phyloP scores from a whole-genome alignment of 495 filamentous ascomycete genomes.

The Penicillium parvum region DNA sequence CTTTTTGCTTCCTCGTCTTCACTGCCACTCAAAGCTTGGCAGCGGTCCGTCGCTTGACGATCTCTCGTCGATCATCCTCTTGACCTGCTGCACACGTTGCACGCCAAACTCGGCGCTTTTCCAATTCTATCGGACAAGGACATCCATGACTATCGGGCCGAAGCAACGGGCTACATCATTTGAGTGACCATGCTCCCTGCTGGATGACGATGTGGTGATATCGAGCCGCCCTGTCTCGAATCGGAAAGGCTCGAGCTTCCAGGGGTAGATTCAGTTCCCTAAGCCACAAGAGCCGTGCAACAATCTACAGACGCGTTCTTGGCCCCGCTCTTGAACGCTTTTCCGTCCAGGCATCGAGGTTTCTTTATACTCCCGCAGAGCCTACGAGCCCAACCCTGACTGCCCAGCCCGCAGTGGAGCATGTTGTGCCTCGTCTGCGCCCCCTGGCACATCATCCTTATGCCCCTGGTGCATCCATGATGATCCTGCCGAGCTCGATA shows the following conservation, averaged over 20 bases:
- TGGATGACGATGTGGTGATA: too few species aligned
- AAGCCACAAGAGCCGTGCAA: neutral
- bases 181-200: slow-evolving; percentile 3
- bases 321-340: slow-evolving; percentile 1
- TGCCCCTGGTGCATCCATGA: too few species aligned
- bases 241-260: too few species aligned
- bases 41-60: slow-evolving; percentile 28
- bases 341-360: slow-evolving; percentile 20
- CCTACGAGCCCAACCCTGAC: slow-evolving; percentile 3
- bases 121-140: slow-evolving; percentile 3
- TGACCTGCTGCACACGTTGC: slow-evolving; percentile 26
- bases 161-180: slow-evolving; percentile 12
- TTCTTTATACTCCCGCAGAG: slow-evolving; percentile 10
- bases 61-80: slow-evolving; percentile 35
- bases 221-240: too few species aligned
- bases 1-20: slow-evolving; percentile 6
- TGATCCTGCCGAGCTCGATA: slow-evolving; percentile 15
- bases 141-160: slow-evolving; percentile 7
- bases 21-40: slow-evolving; percentile 37
- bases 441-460: too few species aligned
- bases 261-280: neutral
- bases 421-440: slow-evolving; percentile 2
- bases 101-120: neutral
- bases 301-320: neutral
- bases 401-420: neutral